Evolutionary conservation across 371 early-diverging fungal genomes (phyloP), one percentile per base, ranked within the genome.

Genomic region (Mucor irregularis): DNA sequence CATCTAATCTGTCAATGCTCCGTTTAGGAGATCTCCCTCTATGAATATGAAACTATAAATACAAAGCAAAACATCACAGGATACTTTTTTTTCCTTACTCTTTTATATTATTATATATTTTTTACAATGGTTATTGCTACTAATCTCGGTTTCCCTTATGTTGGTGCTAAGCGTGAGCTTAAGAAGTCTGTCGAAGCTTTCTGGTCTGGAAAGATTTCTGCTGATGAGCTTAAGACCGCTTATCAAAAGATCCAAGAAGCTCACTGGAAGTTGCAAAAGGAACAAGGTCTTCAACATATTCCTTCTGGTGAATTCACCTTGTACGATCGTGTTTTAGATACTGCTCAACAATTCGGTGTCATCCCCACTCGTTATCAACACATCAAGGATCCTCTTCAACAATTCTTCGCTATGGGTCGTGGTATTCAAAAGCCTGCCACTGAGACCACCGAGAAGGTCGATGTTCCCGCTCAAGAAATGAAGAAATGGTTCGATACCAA

Each of bases 401-500:
- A 87, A 34, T 97, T 94, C 87, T 97, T 97, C 78, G 97, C 97
- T 71, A 95, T 97, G 91, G 95, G 89, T 58, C 94, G 97, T 79
- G 97, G 97, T 66, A 84, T 90, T 50, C 94, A 95, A 73, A 76
- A 78, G 69, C 58, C 78, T 47, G 90, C 82, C 52, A 84, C 83
- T 28, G 86, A 74, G 53, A 73, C 71, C 21, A 63, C 73, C 24
- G 76, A 75, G 44, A 85, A 84, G 73, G 78, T 96, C 39, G 96
- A 96, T 62, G 90, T 97, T 38, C 92, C 92, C 53, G 93, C 96
- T 54, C 89, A 94, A 79, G 95, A 96, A 75, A 96, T 97, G 91
- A 90, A 91, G 82, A 92, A 91, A 77, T 92, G 92, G 92, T 97
- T 96, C 71, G 97, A 97, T 73, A 96, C 97, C 71, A 97, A 97